phyloP scores from a whole-genome alignment of 1,284 basidiomycete species.

The Ceratobasidium sp. region DNA sequence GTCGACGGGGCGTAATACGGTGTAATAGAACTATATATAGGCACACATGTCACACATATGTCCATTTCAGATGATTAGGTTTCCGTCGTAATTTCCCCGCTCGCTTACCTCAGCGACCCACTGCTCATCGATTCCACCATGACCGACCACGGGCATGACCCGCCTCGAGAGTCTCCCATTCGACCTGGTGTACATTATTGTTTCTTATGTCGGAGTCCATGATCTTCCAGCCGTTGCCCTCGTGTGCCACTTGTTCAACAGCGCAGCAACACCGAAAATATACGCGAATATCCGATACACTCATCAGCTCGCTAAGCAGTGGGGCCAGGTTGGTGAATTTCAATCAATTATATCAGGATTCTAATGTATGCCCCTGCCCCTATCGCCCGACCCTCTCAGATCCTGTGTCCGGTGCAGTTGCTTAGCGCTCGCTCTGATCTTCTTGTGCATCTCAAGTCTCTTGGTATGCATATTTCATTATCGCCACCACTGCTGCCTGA shows the following conservation, averaged over 20 bases:
- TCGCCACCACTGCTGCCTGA: background rate
- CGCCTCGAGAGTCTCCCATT: constrained; percentile 35
- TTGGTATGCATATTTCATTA: constrained; percentile 36
- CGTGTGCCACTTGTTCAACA: constrained; percentile 26
- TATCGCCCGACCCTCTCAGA: constrained; percentile 14
- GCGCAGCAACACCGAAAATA: constrained; percentile 24
- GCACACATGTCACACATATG: background rate
- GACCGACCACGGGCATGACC: constrained; percentile 26
- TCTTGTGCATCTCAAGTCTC: constrained; percentile 29
- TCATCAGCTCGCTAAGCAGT: constrained; percentile 26
- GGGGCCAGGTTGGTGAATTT: constrained; percentile 17
- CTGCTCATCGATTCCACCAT: background rate
- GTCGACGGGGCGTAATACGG: background rate
- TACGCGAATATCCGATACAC: constrained; percentile 33
- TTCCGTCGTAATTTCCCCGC: too few species aligned
- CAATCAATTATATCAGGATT: background rate
- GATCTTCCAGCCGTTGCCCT: constrained; percentile 29
- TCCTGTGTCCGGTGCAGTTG: constrained; percentile 22
- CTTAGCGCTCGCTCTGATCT: constrained; percentile 24
- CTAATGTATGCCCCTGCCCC: background rate
- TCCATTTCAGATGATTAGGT: too few species aligned
- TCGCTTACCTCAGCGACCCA: too few species aligned
- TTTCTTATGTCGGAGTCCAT: background rate
- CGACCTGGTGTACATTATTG: constrained; percentile 26
- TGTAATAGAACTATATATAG: background rate